phyloP scores from a whole-genome alignment of 2,329 filamentous ascomycete genomes.

The Oidium heveae region DNA sequence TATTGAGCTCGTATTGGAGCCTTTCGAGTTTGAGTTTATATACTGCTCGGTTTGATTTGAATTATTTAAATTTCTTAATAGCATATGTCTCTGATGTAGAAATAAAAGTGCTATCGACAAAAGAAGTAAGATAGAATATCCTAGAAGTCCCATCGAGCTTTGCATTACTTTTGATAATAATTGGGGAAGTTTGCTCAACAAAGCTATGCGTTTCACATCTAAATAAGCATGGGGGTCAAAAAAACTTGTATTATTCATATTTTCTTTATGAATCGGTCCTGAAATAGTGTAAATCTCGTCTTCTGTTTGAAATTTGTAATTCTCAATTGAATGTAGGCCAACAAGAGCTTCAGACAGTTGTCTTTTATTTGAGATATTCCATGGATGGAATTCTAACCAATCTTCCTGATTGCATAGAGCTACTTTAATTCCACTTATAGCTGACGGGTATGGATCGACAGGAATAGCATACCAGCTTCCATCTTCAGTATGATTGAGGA shows the following conservation, averaged over 20 bases:
- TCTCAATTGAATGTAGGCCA: constrained; percentile 43
- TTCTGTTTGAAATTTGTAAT: constrained; percentile 12
- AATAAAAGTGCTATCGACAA: no score
- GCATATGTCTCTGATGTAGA: no score
- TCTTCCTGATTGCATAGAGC: constrained; percentile 26
- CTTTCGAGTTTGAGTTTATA: no score
- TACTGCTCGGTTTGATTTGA: no score
- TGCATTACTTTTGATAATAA: no score
- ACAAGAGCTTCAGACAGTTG: constrained; percentile 37
- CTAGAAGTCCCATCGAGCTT: no score
- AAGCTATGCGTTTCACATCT: background rate
- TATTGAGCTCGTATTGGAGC: no score
- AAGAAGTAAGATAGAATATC: no score
- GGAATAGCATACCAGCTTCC: constrained; percentile 91
- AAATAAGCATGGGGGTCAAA: background rate
- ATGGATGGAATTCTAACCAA: constrained; percentile 21
- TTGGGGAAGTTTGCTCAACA: background rate
- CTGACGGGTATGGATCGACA: constrained; percentile 60
- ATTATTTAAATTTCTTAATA: no score
- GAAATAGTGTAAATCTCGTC: constrained; percentile 19
- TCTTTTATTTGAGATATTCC: constrained; percentile 14
- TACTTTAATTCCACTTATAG: constrained; percentile 38
- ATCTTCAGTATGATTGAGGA: constrained; percentile 64
- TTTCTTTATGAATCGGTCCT: constrained; percentile 11
- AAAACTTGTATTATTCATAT: constrained; percentile 9